Evolutionary conservation across 2,329 filamentous ascomycete species (phyloP), one percentile per base, ranked within the genome.

Genomic region (Colletotrichum ledebouriae): DNA sequence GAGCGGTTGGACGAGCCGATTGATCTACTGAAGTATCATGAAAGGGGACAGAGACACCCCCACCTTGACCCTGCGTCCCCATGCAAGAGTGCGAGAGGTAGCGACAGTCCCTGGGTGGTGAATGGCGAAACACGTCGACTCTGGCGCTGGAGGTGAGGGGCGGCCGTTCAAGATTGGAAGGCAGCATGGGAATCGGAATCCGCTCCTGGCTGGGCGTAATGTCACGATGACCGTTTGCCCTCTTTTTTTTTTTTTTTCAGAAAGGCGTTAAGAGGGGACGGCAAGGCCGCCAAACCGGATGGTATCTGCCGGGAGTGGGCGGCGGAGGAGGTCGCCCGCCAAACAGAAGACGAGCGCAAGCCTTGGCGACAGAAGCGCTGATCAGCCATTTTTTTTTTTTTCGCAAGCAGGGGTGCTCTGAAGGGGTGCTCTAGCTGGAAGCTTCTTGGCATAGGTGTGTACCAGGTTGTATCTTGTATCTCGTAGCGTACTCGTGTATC

Each of bases 371-470:
- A 66, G 22, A 39, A 34, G 64, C 66, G 74, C 67, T 74, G 75
- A 76, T 76, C 75, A 63, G 60, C 62, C 72, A 74, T 69, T 71
- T 71, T 72, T 71, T 69, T 71, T 71, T 72, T 71, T 34, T 29
- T 39, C 39, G 22, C 12, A 15, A 11, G 17, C 41, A 68, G 55
- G 49, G 61, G 59, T 34, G 22, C 17, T 6, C 15, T 10, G n/a
- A 52, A 44, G 59, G 59, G 37, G 47, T 17, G 17, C 37, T 17
- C 46, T 17, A 22, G 25, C 25, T 25, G 25, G 25, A 4, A 25
- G 25, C 25, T 25, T 25, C 25, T 5, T 25, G 25, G 25, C 5
- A 4, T 5, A 25, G 1, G 25, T 15, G 25, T 42, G 37, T 13
- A 57, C 17, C n/a, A n/a, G 33, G 25, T 25, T 15, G 34, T 42